Evolutionary conservation across 768 basidiomycete species (phyloP), one percentile per base, ranked within the genome.

Genomic region (Tylopilus felleus): DNA sequence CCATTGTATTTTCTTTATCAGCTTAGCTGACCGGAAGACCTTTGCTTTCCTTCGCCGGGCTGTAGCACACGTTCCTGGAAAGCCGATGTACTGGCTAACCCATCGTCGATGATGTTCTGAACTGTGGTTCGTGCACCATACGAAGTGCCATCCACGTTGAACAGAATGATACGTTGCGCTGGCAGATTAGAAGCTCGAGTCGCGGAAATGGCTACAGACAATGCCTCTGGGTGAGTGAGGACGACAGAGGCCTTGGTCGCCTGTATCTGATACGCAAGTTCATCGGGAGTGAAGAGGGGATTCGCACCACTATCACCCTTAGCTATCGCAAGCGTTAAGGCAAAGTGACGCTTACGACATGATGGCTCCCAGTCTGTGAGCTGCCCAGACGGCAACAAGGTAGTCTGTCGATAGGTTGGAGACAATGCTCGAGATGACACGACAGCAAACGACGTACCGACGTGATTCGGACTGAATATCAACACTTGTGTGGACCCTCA

Each of bases 391-490:
- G 3, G 75, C 78, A 35, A 83, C 67, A 2, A 80, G 74, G 57
- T 82, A 81, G 70, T 85, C 78, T 85, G 56, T 6, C 23, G 8
- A 12, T 5, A 25, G 19, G 47, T 41, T 46, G 25, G 31, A 36
- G 21, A 19, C 5, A 42, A 21, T 28, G 42, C 28, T 38, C 17
- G 23, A 33, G 14, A 46, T 29, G 19, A 52, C 13, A 38, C 2
- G 29, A 6, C 9, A 17, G 17, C 27, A 17, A 38, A 49, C 13
- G 28, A 62, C 75, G 39, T 57, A 82, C 84, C 85, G 39, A 86
- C 64, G 60, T 86, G 83, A 63, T 89, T 89, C 27, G 82, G 77
- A 55, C 84, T 84, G 65, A 81, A 86, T 39, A 86, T 63, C 52
- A 85, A 72, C 8, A 85, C 86, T 87, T 58, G 47, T 5, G 8